Evolutionary conservation across 2,329 filamentous ascomycete species (phyloP).

Genomic region (Microcyclosporella mali): DNA sequence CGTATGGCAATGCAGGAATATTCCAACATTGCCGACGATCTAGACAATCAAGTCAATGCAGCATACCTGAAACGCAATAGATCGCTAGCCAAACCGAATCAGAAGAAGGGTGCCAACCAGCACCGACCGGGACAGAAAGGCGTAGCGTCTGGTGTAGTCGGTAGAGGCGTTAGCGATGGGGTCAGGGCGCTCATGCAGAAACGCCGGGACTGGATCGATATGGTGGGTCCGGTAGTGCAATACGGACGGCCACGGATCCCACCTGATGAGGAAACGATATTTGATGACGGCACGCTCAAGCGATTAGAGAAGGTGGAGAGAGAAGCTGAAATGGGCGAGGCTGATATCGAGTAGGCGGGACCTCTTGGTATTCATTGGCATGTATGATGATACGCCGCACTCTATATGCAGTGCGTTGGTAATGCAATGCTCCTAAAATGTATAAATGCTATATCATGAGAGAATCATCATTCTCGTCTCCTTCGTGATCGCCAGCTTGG

Average conservation of each 20-base stretch:
- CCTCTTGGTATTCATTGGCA: too few species aligned
- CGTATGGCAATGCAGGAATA: constrained; percentile 96
- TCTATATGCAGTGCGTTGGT: too few species aligned
- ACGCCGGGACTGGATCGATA: constrained; percentile 80
- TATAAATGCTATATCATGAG: too few species aligned
- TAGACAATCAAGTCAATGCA: constrained; percentile 89
- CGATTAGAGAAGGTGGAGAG: constrained; percentile 68
- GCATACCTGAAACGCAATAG: constrained; percentile 94
- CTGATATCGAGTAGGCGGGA: constrained; percentile 19
- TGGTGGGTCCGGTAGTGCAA: constrained; percentile 84
- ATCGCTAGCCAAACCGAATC: constrained; percentile 79
- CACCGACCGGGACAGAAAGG: constrained; percentile 54
- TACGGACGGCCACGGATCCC: constrained; percentile 74
- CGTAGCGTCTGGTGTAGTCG: constrained; percentile 61
- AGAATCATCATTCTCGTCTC: too few species aligned
- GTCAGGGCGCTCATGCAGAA: constrained; percentile 91
- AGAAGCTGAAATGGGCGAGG: constrained; percentile 65
- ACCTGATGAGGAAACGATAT: constrained; percentile 66
- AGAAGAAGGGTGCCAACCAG: constrained; percentile 60
- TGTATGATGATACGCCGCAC: too few species aligned
- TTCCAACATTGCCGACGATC: constrained; percentile 90
- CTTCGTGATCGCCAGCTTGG: too few species aligned
- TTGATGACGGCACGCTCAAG: constrained; percentile 66
- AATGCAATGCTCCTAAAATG: too few species aligned
- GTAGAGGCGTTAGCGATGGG: constrained; percentile 82